phyloP scores from a whole-genome alignment of 306 rosid species.

The Bauhinia variegata region DNA sequence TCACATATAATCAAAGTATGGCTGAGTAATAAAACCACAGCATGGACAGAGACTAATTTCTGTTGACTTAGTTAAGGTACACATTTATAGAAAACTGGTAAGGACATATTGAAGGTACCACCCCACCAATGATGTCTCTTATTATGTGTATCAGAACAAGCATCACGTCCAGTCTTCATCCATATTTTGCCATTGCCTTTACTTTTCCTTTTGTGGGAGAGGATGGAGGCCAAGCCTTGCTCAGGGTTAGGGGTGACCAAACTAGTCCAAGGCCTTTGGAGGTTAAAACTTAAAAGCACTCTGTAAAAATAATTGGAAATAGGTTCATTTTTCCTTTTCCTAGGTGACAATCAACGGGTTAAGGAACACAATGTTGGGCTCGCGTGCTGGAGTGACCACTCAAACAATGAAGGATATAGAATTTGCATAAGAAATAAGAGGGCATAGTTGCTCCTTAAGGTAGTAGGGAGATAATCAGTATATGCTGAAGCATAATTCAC shows the following conservation, averaged over 20 bases:
- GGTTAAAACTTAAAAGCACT: background rate
- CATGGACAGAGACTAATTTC: background rate
- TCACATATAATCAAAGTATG: constrained; percentile 7
- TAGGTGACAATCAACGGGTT: background rate
- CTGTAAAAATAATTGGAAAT: background rate
- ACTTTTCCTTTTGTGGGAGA: background rate
- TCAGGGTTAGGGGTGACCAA: background rate
- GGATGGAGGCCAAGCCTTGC: background rate
- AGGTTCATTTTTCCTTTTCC: background rate
- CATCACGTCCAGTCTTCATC: constrained; percentile 6
- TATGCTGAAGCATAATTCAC: too few relatives aligned
- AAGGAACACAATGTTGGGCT: background rate
- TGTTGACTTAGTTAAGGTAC: constrained; percentile 10
- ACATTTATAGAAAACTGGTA: background rate
- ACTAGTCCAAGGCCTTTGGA: constrained; percentile 7
- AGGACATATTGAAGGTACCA: constrained; percentile 14
- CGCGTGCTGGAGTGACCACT: background rate
- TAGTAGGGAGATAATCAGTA: too few relatives aligned
- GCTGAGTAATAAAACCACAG: background rate
- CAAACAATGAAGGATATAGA: constrained; percentile 2
- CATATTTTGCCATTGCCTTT: constrained; percentile 5
- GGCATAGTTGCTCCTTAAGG: too few relatives aligned
- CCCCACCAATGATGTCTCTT: background rate
- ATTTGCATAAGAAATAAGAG: too few relatives aligned
- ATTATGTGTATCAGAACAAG: constrained; percentile 8